Base-by-base conservation (phyloP, 495 filamentous ascomycete genomes). In the Penicillium salamii region DNA sequence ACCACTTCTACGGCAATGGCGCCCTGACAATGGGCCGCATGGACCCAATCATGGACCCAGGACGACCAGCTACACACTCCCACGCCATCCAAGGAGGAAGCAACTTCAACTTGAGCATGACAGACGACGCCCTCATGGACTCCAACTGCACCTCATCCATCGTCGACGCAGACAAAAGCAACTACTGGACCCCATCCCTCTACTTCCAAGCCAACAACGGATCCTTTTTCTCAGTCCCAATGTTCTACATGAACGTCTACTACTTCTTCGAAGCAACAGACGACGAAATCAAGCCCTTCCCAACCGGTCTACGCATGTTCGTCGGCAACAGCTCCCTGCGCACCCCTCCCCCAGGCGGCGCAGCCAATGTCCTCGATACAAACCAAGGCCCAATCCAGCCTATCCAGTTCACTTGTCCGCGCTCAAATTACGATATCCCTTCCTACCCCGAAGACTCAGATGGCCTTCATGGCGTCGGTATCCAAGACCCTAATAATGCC, bases 11-110 rank as follows among this genome's bases (percentile, higher is more conserved):
- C 14, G 53, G 53, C 33, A 45, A 51, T n/a, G 49, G 53, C 5
- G 49, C 49, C 13, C 34, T 56, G 4, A 48, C 49, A 14, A 44
- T 39, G 44, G 49, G 49, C 13, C 53, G 39, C 6, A 17, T 38
- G 39, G 90, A 95, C 60, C 89, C 90, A 7, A 70, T 95, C 33
- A 71, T 89, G 17, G 65, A 68, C 53, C 82, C 81, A 12, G 82
- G 82, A 3, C 50, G 39, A 5, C 58, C 79, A 5, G 75, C 83
- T n/a, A 61, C 67, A 45, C 91, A 96, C 67, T 81, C 83, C 14
- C 90, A 96, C 55, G 77, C 81, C 7, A 80, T 91, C 49, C 78
- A 85, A 54, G 90, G 91, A 15, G 88, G 87, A 50, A 88, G 78
- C 67, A 85, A 79, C 46, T 90, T 91, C 58, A 75, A 78, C 47